Evolutionary conservation across 139 green algal species (phyloP).

Genomic region (Tetraselmis chui): DNA sequence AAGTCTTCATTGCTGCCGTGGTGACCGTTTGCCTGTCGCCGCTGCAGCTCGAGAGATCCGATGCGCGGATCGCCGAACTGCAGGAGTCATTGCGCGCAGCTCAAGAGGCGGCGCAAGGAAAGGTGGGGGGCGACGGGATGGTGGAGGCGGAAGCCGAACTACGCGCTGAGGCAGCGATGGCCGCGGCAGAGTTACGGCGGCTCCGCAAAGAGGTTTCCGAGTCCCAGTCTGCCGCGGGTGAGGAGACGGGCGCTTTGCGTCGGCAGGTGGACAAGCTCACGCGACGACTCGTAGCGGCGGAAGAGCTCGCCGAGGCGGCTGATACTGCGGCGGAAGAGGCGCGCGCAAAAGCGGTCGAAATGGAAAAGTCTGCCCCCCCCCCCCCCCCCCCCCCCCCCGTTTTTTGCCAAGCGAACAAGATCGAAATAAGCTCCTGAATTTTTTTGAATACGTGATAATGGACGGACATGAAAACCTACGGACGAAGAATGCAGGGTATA

Average conservation of each 20-base stretch:
- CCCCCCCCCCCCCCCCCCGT: too few species aligned
- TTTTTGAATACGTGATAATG: too few species aligned
- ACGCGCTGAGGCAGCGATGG: background rate
- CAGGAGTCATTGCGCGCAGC: too few species aligned
- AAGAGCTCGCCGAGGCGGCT: background rate
- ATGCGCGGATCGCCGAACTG: background rate
- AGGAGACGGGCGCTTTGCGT: background rate
- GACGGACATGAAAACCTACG: too few species aligned
- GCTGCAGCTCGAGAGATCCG: background rate
- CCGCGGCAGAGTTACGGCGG: background rate
- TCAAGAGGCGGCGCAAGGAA: background rate
- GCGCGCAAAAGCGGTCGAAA: background rate
- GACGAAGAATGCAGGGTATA: too few species aligned
- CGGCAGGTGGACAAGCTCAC: background rate
- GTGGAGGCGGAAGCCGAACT: background rate
- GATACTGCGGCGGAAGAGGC: background rate
- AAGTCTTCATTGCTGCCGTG: too few species aligned
- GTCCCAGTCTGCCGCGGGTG: background rate
- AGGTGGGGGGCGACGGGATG: background rate
- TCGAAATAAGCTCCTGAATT: too few species aligned
- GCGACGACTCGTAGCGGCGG: too few species aligned
- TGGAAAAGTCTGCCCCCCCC: background rate
- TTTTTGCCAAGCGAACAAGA: too few species aligned
- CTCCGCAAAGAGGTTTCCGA: background rate
- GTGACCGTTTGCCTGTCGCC: too few species aligned